Conservation (phyloP, 108 stramenopile species). For the Bacterosira constricta region DNA sequence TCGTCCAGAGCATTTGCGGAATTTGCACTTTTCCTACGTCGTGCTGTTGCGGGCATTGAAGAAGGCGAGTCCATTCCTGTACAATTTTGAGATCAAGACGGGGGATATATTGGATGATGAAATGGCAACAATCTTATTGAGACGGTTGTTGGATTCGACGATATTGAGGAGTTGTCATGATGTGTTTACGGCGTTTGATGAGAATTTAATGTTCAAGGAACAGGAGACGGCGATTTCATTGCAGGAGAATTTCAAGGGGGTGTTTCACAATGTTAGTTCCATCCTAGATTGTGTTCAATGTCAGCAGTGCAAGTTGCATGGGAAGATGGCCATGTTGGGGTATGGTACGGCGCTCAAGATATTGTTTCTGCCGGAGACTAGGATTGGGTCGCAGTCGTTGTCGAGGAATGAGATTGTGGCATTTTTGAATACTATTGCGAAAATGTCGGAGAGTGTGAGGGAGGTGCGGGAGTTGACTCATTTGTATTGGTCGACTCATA, state of each 20-base stretch:
- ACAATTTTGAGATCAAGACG: slow-evolving; percentile 78
- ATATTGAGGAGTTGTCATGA: slow-evolving; percentile 75
- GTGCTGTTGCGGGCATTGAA: slow-evolving; percentile 87
- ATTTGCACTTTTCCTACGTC: slow-evolving; percentile 94
- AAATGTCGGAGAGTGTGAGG: slow-evolving; percentile 76
- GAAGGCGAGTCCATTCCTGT: slow-evolving; percentile 77
- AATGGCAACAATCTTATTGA: slow-evolving; percentile 69
- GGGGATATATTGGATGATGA: slow-evolving; percentile 87
- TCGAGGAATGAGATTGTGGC: slow-evolving; percentile 91
- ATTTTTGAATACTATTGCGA: slow-evolving; percentile 85
- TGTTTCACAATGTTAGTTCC: slow-evolving; percentile 90
- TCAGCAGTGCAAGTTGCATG: slow-evolving; percentile 94
- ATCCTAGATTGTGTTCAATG: slow-evolving; percentile 97
- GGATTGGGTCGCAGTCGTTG: slow-evolving; percentile 47
- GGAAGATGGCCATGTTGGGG: slow-evolving; percentile 93
- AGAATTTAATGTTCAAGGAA: slow-evolving; percentile 89
- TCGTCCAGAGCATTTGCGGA: slow-evolving; percentile 87
- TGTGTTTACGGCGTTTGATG: slow-evolving; percentile 94
- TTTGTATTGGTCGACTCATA: slow-evolving; percentile 69
- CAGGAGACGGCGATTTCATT: slow-evolving; percentile 51
- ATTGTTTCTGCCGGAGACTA: slow-evolving; percentile 71
- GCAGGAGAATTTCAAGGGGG: slow-evolving; percentile 88
- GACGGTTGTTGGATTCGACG: slow-evolving; percentile 73
- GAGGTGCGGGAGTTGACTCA: slow-evolving; percentile 80
- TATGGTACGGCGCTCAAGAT: slow-evolving; percentile 94